These are phyloP conservation scores for Coleophoma crateriformis DNA, from an alignment of 2,329 filamentous ascomycete species.

Conservation along the genomic window DNA sequence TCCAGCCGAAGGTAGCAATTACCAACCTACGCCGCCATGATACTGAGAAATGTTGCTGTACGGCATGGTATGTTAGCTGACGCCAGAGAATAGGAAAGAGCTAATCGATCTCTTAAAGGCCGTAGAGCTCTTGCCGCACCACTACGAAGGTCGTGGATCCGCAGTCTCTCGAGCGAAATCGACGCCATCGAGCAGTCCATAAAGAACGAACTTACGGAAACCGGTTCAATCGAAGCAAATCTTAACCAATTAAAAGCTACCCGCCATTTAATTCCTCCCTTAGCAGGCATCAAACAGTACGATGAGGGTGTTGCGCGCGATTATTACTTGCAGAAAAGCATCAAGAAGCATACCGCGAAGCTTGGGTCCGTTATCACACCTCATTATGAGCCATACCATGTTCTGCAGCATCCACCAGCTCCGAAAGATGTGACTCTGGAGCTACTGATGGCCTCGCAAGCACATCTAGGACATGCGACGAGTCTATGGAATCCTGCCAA, in stretches of 20 bases:
- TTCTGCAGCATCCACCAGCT: constrained; percentile 67
- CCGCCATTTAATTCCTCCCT: constrained; percentile 11
- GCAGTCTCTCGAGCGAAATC: constrained; percentile 29
- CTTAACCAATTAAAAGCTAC: constrained; percentile 17
- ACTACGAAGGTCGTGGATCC: constrained; percentile 30
- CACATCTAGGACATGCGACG: constrained; percentile 85
- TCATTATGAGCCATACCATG: constrained; percentile 59
- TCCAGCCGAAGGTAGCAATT: constrained; percentile 6
- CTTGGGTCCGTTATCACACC: constrained; percentile 44
- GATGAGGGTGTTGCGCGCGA: constrained; percentile 8
- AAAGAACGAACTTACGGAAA: constrained; percentile 1
- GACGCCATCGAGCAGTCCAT: constrained; percentile 6
- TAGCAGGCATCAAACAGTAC: constrained; percentile 6
- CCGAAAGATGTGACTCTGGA: constrained; percentile 84
- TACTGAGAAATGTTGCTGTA: constrained; percentile 46
- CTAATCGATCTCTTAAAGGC: constrained; percentile 34
- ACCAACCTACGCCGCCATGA: constrained; percentile 37
- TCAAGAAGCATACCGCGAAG: constrained; percentile 39
- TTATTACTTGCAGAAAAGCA: constrained; percentile 19
- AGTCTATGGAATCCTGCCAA: constrained; percentile 94
- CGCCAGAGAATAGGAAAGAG: neutral
- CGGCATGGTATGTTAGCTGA: constrained; percentile 44
- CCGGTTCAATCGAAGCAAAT: constrained; percentile 12
- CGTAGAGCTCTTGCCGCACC: constrained; percentile 44
- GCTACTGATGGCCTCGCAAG: constrained; percentile 80